These are phyloP conservation scores for Talaromyces sp. DNA, from an alignment of 2,329 filamentous ascomycete genomes.

Conservation along the genomic window DNA sequence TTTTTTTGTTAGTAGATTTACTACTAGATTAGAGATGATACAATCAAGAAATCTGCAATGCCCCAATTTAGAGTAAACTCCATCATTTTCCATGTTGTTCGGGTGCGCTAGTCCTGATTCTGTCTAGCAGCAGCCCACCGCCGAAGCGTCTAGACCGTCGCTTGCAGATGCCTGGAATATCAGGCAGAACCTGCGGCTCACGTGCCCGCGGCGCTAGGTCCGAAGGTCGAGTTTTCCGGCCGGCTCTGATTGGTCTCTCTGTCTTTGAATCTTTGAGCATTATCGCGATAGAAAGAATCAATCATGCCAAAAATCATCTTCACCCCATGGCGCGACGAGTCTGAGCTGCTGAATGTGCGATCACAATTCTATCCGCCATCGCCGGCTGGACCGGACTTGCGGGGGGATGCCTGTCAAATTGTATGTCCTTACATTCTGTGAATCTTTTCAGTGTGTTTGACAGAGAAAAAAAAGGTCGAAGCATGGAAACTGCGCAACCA, in stretches of 20 bases:
- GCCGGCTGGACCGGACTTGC: conserved; percentile 29
- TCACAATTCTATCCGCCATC: conserved; percentile 33
- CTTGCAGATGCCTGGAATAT: not conserved
- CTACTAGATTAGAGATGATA: not conserved
- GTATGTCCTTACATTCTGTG: too few species aligned
- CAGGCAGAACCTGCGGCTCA: not conserved
- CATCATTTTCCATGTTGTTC: not conserved
- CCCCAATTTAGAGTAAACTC: not conserved
- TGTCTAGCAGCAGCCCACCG: not conserved
- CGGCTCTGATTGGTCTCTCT: not conserved
- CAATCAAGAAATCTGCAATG: not conserved
- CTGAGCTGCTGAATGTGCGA: conserved; percentile 32
- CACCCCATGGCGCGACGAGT: conserved; percentile 36
- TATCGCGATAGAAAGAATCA: not conserved
- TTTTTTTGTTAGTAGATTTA: too few species aligned
- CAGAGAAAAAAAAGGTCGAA: conserved; percentile 27
- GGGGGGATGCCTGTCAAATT: conserved; percentile 33
- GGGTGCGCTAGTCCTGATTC: not conserved
- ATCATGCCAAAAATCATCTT: conserved; percentile 36
- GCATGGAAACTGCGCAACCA: conserved; percentile 41
- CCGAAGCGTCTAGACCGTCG: not conserved
- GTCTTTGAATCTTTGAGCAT: too few species aligned
- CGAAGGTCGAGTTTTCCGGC: not conserved
- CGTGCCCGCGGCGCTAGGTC: not conserved
- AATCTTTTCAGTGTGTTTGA: too few species aligned